These are phyloP conservation scores for Eucalyptus virginea DNA, from an alignment of 345 rosid species.

Conservation along the genomic window DNA sequence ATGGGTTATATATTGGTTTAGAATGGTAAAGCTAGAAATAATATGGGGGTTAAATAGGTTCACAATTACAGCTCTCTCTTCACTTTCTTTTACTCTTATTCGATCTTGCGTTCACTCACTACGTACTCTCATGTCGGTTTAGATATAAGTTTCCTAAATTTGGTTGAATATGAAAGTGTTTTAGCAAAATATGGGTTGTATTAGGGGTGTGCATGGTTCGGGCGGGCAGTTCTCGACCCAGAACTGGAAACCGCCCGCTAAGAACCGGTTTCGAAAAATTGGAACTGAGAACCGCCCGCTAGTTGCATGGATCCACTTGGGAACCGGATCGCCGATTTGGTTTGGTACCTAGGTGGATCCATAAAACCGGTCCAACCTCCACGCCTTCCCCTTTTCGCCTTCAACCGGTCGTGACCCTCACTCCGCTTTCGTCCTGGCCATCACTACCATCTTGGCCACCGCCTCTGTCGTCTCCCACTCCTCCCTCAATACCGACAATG, in stretches of 20 bases:
- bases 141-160: not conserved
- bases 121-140: not conserved
- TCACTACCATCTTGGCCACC: no score
- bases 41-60: no score
- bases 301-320: no score
- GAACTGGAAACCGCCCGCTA: rapidly evolving
- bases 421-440: rapidly evolving
- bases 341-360: no score
- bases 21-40: not conserved
- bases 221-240: rapidly evolving
- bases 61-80: not conserved
- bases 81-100: not conserved
- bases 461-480: no score
- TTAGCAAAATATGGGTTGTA: not conserved
- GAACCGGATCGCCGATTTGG: rapidly evolving
- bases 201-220: no score
- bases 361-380: no score
- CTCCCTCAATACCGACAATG: no score
- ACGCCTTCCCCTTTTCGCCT: no score
- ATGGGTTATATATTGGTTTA: not conserved
- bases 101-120: not conserved
- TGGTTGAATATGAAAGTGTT: not conserved
- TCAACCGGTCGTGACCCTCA: rapidly evolving
- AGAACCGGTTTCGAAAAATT: no score
- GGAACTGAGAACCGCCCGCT: rapidly evolving